Base-by-base conservation (phyloP, 2,329 filamentous ascomycete species). In the Aureobasidium sp. region DNA sequence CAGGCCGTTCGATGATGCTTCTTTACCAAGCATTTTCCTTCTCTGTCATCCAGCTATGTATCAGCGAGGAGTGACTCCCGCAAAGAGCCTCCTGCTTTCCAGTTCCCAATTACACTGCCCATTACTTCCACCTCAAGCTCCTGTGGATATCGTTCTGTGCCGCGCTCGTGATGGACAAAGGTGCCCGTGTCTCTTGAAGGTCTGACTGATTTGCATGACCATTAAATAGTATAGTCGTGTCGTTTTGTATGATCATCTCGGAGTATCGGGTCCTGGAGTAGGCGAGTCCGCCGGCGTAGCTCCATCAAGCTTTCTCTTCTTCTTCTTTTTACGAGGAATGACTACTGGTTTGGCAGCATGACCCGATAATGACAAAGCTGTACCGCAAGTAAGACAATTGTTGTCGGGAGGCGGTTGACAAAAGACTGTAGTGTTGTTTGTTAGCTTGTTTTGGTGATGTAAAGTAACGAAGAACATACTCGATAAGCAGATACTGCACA, bases 401-500 rank as follows among this genome's bases (percentile, higher is more conserved):
- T 84, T 85, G 57, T 84, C 83, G 64, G 80, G 78, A 1, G 84
- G 78, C 32, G 84, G 81, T 48, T 83, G 79, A 76, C 91, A 96
- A 73, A 96, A 96, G 69, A 96, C 77, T 79, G 51, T n/a, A 36
- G 17, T 13, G 6, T n/a, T 12, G 23, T 5, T 8, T 27, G 12
- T 48, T 27, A 17, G 13, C 29, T 13, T 15, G 9, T 6, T 34
- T 13, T 5, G 7, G 7, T 17, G 34, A 7, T 10, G 9, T 20
- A 3, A 34, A 6, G 10, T 13, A 12, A 7, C 4, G 20, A 15
- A 9, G 46, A 56, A 75, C 79, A 69, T 75, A 83, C 80, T 99
- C 74, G 90, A 96, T 48, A 99, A 79, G 72, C 94, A 99, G 68
- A 99, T 91, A 64, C 90, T 96, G 79, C 94, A 99, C 41, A 99